Base-by-base conservation (phyloP, 192 early-diverging fungal genomes). In the Linnemannia zychae region DNA sequence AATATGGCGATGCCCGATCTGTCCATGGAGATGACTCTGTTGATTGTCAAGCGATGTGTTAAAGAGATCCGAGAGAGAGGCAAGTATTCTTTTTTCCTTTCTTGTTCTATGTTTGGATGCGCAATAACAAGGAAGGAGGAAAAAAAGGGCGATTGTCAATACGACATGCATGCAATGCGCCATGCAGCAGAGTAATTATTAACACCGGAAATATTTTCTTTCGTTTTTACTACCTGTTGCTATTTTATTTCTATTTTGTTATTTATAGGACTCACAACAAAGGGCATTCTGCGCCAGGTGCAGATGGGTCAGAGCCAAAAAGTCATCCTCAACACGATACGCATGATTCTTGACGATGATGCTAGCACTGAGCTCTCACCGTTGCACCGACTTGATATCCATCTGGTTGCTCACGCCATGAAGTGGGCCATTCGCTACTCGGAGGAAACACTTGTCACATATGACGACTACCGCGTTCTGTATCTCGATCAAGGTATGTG, bases 11-110 rank as follows among this genome's bases (percentile, higher is more conserved):
- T 71, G 16, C 83, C 73, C 22, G 83, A 85, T 48, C 38, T 85
- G n/a, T 85, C 83, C 0, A 85, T 85, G 83, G 83, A 85, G 47
- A 72, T 79, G 60, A 79, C 83, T 9, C 33, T 79, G 20, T 31
- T 85, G n/a, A 75, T 85, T 18, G 78, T 79, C 7, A 85, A 79
- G 50, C 83, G 83, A 20, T 85, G 83, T 65, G 67, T 79, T 40
- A 85, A 85, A 72, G 83, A 85, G 37, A 85, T 85, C 28, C 83
- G 83, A 67, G 83, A 85, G 50, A 24, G 83, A 85, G 83, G 83
- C 63, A 79, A 60, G 50, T 73, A 4, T 16, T 28, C 20, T 12
- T 31, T 60, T 28, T 15, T 28, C 11, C 11, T 63, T 11, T 31
- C 15, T 20, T 16, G 16, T 1, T 3, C 7, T n/a, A 12, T 38